These are phyloP conservation scores for Nitzschia sp. DNA, from an alignment of 108 stramenopile genomes.

Conservation along the genomic window DNA sequence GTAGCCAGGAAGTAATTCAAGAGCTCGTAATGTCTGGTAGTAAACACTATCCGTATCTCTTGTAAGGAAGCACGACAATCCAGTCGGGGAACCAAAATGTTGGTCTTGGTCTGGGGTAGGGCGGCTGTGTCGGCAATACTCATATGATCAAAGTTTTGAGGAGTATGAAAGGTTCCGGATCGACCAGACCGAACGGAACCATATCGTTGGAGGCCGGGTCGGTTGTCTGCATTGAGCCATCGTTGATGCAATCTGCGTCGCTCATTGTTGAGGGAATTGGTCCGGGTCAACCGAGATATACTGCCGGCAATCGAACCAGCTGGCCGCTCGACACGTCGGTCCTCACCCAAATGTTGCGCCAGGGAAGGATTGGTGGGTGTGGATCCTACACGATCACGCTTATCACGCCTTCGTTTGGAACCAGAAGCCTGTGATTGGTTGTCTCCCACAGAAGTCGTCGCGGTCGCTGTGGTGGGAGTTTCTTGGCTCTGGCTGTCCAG, in stretches of 20 bases:
- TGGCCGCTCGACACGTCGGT: not conserved
- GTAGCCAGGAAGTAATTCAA: slow-evolving; percentile 49
- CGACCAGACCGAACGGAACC: not conserved
- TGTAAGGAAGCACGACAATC: slow-evolving; percentile 49
- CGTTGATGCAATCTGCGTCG: slow-evolving; percentile 13
- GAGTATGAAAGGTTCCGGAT: slow-evolving; percentile 5
- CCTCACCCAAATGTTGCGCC: not conserved
- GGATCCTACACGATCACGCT: slow-evolving; percentile 39
- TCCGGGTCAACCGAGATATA: not conserved
- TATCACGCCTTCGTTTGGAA: slow-evolving; percentile 51
- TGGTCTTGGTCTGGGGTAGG: not conserved
- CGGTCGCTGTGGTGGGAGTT: slow-evolving; percentile 22
- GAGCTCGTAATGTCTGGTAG: slow-evolving; percentile 62
- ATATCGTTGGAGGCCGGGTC: not conserved
- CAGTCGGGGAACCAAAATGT: slow-evolving; percentile 22
- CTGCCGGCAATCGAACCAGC: not conserved
- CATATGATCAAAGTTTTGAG: not conserved
- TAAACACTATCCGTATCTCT: slow-evolving; percentile 48
- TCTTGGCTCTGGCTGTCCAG: slow-evolving; percentile 11
- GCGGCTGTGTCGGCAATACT: slow-evolving; percentile 22
- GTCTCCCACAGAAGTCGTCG: slow-evolving; percentile 8
- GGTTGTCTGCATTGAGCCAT: not conserved
- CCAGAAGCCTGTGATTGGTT: slow-evolving; percentile 12
- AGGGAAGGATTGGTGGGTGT: not conserved
- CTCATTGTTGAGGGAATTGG: not conserved